phyloP scores from a whole-genome alignment of 306 rosid genomes.

The Comarum palustre region DNA sequence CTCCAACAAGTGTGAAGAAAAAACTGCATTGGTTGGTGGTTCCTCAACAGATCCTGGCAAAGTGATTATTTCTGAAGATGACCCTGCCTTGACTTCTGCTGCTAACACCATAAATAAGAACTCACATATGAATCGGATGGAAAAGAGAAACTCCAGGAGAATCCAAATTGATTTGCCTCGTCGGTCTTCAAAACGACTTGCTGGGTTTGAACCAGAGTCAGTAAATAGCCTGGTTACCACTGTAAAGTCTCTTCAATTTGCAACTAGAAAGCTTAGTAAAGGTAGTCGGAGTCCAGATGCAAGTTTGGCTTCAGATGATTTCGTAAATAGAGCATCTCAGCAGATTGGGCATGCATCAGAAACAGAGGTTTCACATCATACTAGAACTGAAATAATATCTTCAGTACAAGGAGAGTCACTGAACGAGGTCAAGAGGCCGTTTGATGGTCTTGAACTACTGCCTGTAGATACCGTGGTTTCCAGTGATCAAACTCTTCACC shows the following conservation, averaged over 20 bases:
- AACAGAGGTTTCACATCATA: slow-evolving; percentile 18
- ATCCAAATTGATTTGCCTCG: slow-evolving; percentile 29
- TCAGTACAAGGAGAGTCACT: slow-evolving; percentile 21
- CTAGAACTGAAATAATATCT: slow-evolving; percentile 8
- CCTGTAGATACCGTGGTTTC: slow-evolving; percentile 28
- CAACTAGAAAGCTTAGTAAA: slow-evolving; percentile 37
- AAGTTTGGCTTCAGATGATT: slow-evolving; percentile 22
- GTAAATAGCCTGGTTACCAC: slow-evolving; percentile 27
- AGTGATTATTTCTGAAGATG: slow-evolving; percentile 22
- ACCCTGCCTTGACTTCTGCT: slow-evolving; percentile 26
- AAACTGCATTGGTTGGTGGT: slow-evolving; percentile 3
- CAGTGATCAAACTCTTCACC: slow-evolving; percentile 38
- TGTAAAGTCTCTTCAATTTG: slow-evolving; percentile 38
- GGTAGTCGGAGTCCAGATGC: slow-evolving; percentile 32
- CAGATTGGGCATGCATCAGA: slow-evolving; percentile 24
- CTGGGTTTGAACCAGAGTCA: slow-evolving; percentile 58
- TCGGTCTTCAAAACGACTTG: slow-evolving; percentile 69
- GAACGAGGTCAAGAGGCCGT: slow-evolving; percentile 25
- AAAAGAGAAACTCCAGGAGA: slow-evolving; percentile 18
- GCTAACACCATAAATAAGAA: slow-evolving; percentile 30
- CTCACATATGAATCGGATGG: slow-evolving; percentile 16
- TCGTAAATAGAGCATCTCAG: slow-evolving; percentile 28
- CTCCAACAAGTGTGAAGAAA: slow-evolving; percentile 13
- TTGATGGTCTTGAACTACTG: slow-evolving; percentile 44
- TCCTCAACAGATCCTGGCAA: slow-evolving; percentile 13